phyloP scores from a whole-genome alignment of 1,284 basidiomycete genomes.

The Apiotrichum laibachii region DNA sequence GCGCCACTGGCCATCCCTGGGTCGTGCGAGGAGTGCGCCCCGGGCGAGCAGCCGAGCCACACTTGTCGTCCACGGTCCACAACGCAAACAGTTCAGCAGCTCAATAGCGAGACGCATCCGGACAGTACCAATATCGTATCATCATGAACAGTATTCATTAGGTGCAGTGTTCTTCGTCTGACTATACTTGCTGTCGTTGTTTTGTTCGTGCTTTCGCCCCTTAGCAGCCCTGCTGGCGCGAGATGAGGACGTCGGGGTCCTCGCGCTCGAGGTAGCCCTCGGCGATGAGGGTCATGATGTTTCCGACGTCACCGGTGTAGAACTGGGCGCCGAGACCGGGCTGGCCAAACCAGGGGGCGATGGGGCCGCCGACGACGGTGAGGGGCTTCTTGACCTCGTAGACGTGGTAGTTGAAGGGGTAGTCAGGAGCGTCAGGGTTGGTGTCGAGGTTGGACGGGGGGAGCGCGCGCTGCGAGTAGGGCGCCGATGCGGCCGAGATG shows the following conservation, averaged over 20 bases:
- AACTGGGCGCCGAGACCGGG: slow-evolving; percentile 5
- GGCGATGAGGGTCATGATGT: not conserved
- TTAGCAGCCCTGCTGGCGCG: too few species aligned
- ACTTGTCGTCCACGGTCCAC: too few species aligned
- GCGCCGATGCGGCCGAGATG: slow-evolving; percentile 2
- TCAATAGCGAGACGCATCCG: too few species aligned
- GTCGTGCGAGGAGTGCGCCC: too few species aligned
- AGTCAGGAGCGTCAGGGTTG: slow-evolving; percentile 3
- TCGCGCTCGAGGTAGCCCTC: slow-evolving; percentile 6
- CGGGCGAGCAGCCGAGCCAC: too few species aligned
- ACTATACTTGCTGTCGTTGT: too few species aligned
- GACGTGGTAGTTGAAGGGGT: slow-evolving; percentile 5
- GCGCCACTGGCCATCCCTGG: too few species aligned
- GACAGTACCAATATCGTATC: too few species aligned
- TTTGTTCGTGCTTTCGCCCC: too few species aligned
- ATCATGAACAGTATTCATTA: too few species aligned
- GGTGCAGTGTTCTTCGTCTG: too few species aligned
- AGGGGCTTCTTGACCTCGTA: slow-evolving; percentile 4
- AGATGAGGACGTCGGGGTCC: not conserved
- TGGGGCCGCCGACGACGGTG: slow-evolving; percentile 2
- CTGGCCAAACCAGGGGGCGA: slow-evolving; percentile 6
- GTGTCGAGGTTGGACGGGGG: slow-evolving; percentile 6
- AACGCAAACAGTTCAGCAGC: too few species aligned
- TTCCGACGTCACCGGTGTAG: slow-evolving; percentile 4
- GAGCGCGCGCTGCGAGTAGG: slow-evolving; percentile 4